Evolutionary conservation across 345 rosid genomes (phyloP).

Genomic region (Gossypium anomalum): DNA sequence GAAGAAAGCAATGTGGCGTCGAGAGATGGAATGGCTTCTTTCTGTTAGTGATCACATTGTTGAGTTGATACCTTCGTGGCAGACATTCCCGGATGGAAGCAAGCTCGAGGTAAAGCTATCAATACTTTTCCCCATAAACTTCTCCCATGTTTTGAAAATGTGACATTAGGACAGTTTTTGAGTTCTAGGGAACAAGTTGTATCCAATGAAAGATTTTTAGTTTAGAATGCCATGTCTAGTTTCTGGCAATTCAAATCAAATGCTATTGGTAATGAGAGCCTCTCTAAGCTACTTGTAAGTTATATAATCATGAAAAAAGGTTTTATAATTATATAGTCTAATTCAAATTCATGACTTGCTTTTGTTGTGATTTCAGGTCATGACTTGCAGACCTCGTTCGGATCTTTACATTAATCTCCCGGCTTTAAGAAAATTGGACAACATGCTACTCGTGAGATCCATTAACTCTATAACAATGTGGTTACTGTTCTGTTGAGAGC

Average conservation of each 20-base stretch:
- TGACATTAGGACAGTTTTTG: background rate
- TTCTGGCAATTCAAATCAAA: background rate
- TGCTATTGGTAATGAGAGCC: background rate
- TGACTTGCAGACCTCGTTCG: conserved; percentile 91
- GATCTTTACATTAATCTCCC: conserved; percentile 92
- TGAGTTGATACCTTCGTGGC: conserved; percentile 93
- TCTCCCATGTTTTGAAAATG: background rate
- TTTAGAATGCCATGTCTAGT: conserved; percentile 11
- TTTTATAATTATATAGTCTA: background rate
- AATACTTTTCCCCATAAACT: background rate
- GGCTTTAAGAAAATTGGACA: conserved; percentile 85
- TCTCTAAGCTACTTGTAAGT: background rate
- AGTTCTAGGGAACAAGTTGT: background rate
- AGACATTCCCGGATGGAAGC: conserved; percentile 90
- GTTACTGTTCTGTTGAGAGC: background rate
- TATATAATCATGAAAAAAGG: background rate
- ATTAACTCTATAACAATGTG: background rate
- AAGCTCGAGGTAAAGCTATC: conserved; percentile 74
- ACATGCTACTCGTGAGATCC: conserved; percentile 87
- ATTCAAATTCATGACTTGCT: background rate
- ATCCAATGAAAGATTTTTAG: background rate
- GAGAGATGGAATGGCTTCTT: conserved; percentile 98
- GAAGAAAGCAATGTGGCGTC: conserved; percentile 94
- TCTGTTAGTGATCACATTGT: conserved; percentile 94
- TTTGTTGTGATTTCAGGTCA: conserved; percentile 49